Base-by-base conservation (phyloP, 192 early-diverging fungal species). In the Gonapodya prolifera region DNA sequence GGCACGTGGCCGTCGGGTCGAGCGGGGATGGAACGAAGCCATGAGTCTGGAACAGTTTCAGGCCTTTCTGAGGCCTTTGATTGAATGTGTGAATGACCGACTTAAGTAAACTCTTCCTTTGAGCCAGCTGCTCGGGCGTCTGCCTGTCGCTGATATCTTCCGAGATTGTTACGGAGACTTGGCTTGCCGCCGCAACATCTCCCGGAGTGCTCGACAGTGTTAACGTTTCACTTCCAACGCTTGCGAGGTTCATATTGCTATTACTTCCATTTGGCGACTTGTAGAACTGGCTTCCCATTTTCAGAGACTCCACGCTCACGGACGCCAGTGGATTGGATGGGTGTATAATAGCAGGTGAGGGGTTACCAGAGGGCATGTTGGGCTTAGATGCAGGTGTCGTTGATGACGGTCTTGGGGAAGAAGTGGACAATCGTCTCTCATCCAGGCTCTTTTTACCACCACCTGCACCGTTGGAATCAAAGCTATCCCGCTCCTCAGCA, bases 61-160 rank as follows among this genome's bases (percentile, higher is more conserved):
- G 77, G 30, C 84, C 89, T 75, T 85, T 85, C 29, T 81, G 76
- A 2, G 89, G 89, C 35, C 85, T 86, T 31, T 81, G 75, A 78
- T 85, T 87, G 82, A 90, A 90, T 70, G 82, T 76, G 34, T 83
- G 83, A 31, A 90, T 34, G 33, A 70, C 81, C 16, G 85, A 80
- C 23, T 78, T 32, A 70, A 88, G 69, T 28, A 82, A 71, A 77
- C 82, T 79, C 77, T 90, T 90, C 33, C 84, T 79, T 18, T 81
- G 80, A 1, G 86, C 84, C 17, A 88, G 71, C 34, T 82, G 73
- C 71, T 87, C 89, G 78, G 17, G 79, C 74, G 23, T 35, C 79
- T 33, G 45, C 8, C 45, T 8, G 45, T 61, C 45, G 8, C 23
- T 8, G 8, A 23, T 61, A 23, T 61, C 45, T 8, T 61, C 45